Conservation (phyloP, 2,329 filamentous ascomycete species). For the Tolypocladium tundrense region DNA sequence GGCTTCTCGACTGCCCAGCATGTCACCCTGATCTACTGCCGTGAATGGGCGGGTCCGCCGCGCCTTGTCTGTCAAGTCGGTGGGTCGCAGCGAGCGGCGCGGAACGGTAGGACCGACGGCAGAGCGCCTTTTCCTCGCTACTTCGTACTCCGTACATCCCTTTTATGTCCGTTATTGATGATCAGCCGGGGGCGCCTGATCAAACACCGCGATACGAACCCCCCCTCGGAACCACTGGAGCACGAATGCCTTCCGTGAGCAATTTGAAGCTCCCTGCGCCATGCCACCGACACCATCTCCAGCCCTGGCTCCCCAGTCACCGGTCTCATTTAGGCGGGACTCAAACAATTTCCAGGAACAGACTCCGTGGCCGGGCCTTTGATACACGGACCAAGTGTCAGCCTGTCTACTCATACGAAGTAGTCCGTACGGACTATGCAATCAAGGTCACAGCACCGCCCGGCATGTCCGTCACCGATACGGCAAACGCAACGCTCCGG, state of each 20-base stretch:
- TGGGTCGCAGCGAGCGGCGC: neutral
- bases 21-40: neutral
- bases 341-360: neutral
- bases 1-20: neutral
- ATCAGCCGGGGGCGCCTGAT: neutral
- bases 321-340: neutral
- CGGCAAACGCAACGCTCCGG: neutral
- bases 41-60: neutral
- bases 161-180: neutral
- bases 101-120: neutral
- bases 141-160: neutral
- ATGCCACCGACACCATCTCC: neutral
- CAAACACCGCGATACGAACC: neutral
- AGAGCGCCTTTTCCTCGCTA: neutral
- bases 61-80: neutral
- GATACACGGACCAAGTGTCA: neutral
- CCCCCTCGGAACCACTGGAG: neutral
- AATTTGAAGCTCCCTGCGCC: neutral
- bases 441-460: neutral
- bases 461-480: neutral
- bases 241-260: neutral
- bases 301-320: neutral
- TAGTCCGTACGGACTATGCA: neutral
- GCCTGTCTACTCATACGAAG: neutral
- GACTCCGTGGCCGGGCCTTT: neutral